A percentile compares a stretch with the other conserved stretches of the same genome.
These are phyloP conservation scores for Hypoxylon sp. DNA, from an alignment of 2,329 filamentous ascomycete genomes.

Conservation along the genomic window DNA sequence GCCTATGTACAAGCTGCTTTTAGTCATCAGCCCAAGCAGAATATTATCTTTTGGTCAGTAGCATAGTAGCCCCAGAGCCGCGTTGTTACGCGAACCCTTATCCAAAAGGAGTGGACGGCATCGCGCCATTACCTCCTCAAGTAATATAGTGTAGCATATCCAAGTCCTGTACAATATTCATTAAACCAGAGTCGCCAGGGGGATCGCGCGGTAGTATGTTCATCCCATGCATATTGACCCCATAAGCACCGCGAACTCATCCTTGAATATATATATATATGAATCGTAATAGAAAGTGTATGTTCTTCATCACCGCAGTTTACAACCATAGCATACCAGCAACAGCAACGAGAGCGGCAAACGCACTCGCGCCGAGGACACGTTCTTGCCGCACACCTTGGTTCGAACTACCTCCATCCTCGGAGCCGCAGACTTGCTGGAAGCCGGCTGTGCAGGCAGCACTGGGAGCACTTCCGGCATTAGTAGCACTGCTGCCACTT, in stretches of 20 bases:
- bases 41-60: slow-evolving; percentile 4
- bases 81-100: slow-evolving; percentile 1
- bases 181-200: slow-evolving; percentile 11
- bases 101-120: slow-evolving; percentile 44
- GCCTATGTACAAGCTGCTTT: slow-evolving; percentile 34
- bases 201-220: slow-evolving; percentile 1
- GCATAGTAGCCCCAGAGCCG: neutral
- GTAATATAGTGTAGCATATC: slow-evolving; percentile 17
- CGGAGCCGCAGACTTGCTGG: slow-evolving; percentile 49
- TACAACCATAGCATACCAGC: slow-evolving; percentile 53
- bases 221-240: slow-evolving; percentile 16
- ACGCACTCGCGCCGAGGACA: slow-evolving; percentile 52
- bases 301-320: neutral
- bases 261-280: slow-evolving; percentile 30
- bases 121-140: slow-evolving; percentile 45
- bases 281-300: slow-evolving; percentile 6
- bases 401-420: slow-evolving; percentile 40
- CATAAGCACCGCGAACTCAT: slow-evolving; percentile 9
- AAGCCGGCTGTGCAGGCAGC: slow-evolving; percentile 50
- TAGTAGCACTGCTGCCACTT: slow-evolving; percentile 32
- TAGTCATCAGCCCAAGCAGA: slow-evolving; percentile 17
- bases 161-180: slow-evolving; percentile 4
- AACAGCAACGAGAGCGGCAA: slow-evolving; percentile 53
- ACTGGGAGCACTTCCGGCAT: slow-evolving; percentile 31
- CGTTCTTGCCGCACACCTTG: slow-evolving; percentile 50